Base-by-base conservation (phyloP, 805 yeast species). In the Metschnikowia aberdeeniae region DNA sequence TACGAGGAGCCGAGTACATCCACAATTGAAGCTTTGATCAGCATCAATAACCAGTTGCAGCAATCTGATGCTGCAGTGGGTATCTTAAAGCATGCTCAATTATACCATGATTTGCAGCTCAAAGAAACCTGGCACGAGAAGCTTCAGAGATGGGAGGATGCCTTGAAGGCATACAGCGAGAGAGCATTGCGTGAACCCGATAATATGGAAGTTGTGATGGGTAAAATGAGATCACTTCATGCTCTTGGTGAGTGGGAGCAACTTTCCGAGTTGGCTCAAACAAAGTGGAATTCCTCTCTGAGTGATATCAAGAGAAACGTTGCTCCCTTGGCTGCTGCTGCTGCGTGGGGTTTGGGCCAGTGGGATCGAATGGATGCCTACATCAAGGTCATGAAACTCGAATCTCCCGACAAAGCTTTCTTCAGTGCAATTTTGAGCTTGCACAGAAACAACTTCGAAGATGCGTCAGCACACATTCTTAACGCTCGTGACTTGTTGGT, bases 241-340 rank as follows among this genome's bases (percentile, higher is more conserved):
- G 99, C 99, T 0, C 71, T 93, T n/a, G 99, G 99, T 40, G 97
- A 93, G 65, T 95, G 99, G 98, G 98, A 92, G 51, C 86, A 84
- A 54, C 71, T 95, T 20, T 83, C 95, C 9, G 86, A 84, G 49
- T 68, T 93, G 44, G 96, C 97, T 0, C 84, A 82, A 54, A 83
- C 81, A 35, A 89, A 87, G 59, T 93, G 99, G 99, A 72, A 69
- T 14, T 70, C 74, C 27, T 78, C 95, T 0, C 73, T 87, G 1
- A 74, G 82, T 26, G 96, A 89, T 13, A 80, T 81, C 33, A 78
- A 83, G 54, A 73, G 96, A 45, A 80, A 84, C 5, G 89, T 93
- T 55, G 99, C 99, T 1, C 98, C 99, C 0, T 69, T 95, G 43
- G 99, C 98, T 0, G 99, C 99, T 0, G 97, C 98, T 2, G 97